These are phyloP conservation scores for Camellia lanceoleosa DNA, from an alignment of 148 eudicot genomes.

Conservation along the genomic window DNA sequence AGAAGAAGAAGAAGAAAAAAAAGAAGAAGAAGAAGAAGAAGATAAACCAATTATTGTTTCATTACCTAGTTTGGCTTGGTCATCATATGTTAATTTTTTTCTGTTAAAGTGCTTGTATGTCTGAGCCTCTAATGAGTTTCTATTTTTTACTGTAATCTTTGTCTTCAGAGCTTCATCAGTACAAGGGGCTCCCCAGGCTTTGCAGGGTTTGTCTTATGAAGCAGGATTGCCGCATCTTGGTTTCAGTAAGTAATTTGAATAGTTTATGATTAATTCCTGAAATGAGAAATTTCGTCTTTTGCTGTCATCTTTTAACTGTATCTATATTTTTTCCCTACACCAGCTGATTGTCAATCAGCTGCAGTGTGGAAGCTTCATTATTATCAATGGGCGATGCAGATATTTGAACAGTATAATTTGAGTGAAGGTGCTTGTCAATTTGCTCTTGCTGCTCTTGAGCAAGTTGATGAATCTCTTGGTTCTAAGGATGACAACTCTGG, in stretches of 20 bases:
- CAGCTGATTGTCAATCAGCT: conserved; percentile 53
- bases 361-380: conserved; percentile 90
- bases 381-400: conserved; percentile 96
- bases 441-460: conserved; percentile 97
- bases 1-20: too few relatives aligned
- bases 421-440: conserved; percentile 91
- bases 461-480: conserved; percentile 78
- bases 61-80: neutral
- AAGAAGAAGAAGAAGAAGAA: too few relatives aligned
- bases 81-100: neutral
- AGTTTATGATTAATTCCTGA: neutral
- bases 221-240: conserved; percentile 59
- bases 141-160: conserved; percentile 13
- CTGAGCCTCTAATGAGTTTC: conserved; percentile 4
- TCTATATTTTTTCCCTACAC: conserved; percentile 14
- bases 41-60: neutral
- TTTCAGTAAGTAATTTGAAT: conserved; percentile 43
- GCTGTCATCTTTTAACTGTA: conserved; percentile 3
- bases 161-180: conserved; percentile 75
- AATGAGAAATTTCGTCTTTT: conserved; percentile 1
- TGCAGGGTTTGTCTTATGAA: conserved; percentile 65
- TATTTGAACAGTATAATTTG: conserved; percentile 81
- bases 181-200: conserved; percentile 64
- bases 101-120: conserved; percentile 5
- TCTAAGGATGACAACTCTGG: conserved; percentile 29